Conservation (phyloP, 2,329 filamentous ascomycete genomes). For the Botrytis galanthina region DNA sequence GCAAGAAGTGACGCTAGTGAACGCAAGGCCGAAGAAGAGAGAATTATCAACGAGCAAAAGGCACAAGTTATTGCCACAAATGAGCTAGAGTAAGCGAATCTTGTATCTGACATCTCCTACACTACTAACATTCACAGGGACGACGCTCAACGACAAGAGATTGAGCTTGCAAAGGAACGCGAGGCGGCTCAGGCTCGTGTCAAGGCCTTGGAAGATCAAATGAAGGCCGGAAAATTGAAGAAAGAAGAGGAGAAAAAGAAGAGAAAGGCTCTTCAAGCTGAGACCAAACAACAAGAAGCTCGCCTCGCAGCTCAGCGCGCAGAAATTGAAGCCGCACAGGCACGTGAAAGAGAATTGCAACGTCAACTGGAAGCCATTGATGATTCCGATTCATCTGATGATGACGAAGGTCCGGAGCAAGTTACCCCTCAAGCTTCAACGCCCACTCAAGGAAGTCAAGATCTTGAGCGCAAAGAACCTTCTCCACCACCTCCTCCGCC, state of each 20-base stretch:
- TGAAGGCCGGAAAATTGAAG: constrained; percentile 87
- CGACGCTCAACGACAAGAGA: constrained; percentile 71
- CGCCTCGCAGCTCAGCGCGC: constrained; percentile 81
- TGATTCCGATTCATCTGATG: constrained; percentile 74
- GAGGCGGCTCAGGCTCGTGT: constrained; percentile 79
- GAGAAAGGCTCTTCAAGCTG: constrained; percentile 83
- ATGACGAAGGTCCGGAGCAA: constrained; percentile 75
- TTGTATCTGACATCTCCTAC: background rate
- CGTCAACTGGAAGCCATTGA: constrained; percentile 75
- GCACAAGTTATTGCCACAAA: constrained; percentile 71
- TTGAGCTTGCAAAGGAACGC: constrained; percentile 75
- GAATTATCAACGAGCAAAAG: constrained; percentile 68
- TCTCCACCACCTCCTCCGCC: constrained; percentile 54
- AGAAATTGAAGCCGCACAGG: constrained; percentile 87
- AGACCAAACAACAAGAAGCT: constrained; percentile 84
- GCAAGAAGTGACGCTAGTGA: constrained; percentile 58
- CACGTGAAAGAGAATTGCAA: constrained; percentile 86
- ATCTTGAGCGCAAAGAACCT: constrained; percentile 52
- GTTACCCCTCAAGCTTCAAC: constrained; percentile 62
- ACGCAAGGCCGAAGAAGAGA: constrained; percentile 59
- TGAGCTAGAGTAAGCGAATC: constrained; percentile 73
- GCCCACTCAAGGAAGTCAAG: constrained; percentile 53
- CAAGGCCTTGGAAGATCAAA: constrained; percentile 88
- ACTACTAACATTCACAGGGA: constrained; percentile 53
- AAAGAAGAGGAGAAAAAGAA: constrained; percentile 94